phyloP scores from a whole-genome alignment of 768 basidiomycete genomes.

The Dictyophora rubrovolvata region DNA sequence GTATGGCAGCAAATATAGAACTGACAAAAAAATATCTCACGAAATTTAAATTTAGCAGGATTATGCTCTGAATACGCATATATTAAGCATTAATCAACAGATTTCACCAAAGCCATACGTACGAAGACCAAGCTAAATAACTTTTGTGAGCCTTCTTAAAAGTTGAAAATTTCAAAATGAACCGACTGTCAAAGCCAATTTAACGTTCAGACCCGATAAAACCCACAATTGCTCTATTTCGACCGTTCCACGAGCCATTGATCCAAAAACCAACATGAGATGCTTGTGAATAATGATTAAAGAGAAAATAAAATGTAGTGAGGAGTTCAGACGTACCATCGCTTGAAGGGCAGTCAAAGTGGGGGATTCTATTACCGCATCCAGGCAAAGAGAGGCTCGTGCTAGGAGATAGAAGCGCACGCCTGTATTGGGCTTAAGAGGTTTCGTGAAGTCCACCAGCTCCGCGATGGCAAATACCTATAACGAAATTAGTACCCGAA shows the following conservation, averaged over 20 bases:
- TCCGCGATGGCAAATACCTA: conserved; percentile 8
- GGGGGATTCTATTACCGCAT: conserved; percentile 2
- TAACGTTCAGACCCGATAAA: conserved; percentile 1
- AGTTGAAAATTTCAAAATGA: not conserved
- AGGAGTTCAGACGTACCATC: not conserved
- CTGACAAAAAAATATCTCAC: not conserved
- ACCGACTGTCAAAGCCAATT: conserved; percentile 4
- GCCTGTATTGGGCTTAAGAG: not conserved
- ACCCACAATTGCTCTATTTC: conserved; percentile 5
- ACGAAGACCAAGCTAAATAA: conserved; percentile 7
- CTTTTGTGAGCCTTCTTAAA: not conserved
- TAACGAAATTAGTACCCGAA: not conserved
- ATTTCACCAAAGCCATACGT: not conserved
- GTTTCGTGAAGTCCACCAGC: conserved; percentile 6
- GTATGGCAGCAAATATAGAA: not conserved
- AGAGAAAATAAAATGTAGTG: not conserved
- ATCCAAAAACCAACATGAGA: not conserved
- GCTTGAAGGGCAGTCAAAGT: conserved; percentile 7
- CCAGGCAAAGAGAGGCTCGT: conserved; percentile 2
- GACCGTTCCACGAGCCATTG: conserved; percentile 1
- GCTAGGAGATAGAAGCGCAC: conserved; percentile 3
- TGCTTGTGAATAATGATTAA: not conserved
- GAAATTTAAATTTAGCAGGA: not conserved
- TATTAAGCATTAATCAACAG: not conserved
- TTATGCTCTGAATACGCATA: not conserved